A percentile compares a stretch with the other conserved stretches of the same genome.
phyloP scores from a whole-genome alignment of 2,329 filamentous ascomycete species.

The Fusarium ramigenum region DNA sequence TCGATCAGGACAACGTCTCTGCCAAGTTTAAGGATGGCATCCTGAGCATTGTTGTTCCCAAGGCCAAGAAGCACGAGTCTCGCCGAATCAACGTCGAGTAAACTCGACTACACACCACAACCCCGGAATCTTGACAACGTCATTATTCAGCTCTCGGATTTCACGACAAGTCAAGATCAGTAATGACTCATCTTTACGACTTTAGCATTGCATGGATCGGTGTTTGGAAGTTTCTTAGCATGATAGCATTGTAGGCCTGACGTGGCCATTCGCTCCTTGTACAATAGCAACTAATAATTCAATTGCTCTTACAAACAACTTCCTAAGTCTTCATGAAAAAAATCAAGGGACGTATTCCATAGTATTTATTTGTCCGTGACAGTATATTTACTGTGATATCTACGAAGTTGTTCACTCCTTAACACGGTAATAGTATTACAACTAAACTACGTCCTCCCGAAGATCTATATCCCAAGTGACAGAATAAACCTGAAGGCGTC shows the following conservation, averaged over 20 bases:
- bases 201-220: conserved; percentile 29
- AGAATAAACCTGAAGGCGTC: not conserved
- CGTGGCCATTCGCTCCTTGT: conserved; percentile 33
- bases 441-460: not conserved
- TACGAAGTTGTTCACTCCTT: not conserved
- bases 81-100: conserved; percentile 66
- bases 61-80: conserved; percentile 67
- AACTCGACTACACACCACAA: conserved; percentile 19
- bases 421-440: not conserved
- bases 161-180: not conserved
- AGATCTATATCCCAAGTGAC: not conserved
- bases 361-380: not conserved
- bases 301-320: not conserved
- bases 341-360: not conserved
- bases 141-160: not conserved
- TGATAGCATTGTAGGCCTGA: conserved; percentile 6
- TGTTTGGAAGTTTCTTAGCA: conserved; percentile 27
- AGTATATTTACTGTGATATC: not conserved
- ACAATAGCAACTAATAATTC: conserved; percentile 29
- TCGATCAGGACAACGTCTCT: conserved; percentile 69
- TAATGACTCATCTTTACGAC: conserved; percentile 1
- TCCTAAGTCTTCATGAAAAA: not conserved
- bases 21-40: conserved; percentile 74
- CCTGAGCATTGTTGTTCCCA: conserved; percentile 71
- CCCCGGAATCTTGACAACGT: not conserved